Evolutionary conservation across 139 green algal species (phyloP).

Genomic region (Marvania coccoides): DNA sequence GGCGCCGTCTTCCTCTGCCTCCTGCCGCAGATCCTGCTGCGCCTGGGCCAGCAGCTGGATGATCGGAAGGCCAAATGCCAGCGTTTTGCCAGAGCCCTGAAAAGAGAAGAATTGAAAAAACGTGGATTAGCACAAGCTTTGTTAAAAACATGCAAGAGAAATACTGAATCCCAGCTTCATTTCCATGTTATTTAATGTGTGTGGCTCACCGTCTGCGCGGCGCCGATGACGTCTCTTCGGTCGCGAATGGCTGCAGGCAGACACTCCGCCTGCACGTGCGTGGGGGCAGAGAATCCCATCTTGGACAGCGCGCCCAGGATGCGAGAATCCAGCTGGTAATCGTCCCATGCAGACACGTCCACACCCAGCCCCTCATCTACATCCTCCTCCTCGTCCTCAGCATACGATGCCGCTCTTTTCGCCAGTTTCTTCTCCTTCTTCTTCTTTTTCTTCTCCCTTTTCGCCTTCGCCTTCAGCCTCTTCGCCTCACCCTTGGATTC

Average conservation of each 20-base stretch:
- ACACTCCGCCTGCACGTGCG: slow-evolving; percentile 68
- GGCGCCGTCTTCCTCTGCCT: not conserved
- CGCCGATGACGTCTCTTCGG: slow-evolving; percentile 82
- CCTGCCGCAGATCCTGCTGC: not conserved
- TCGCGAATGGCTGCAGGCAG: slow-evolving; percentile 62
- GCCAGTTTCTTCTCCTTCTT: slow-evolving; percentile 9
- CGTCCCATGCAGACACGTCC: slow-evolving; percentile 21
- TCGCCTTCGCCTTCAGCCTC: slow-evolving; percentile 8
- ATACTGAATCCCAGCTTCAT: too few relatives aligned
- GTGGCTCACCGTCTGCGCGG: slow-evolving; percentile 75
- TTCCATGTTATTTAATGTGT: too few relatives aligned
- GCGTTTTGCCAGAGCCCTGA: slow-evolving; percentile 92
- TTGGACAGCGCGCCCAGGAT: slow-evolving; percentile 10
- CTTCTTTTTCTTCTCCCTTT: slow-evolving; percentile 19
- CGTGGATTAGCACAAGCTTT: not conserved
- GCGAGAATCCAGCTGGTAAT: slow-evolving; percentile 18
- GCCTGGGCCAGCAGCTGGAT: slow-evolving; percentile 64
- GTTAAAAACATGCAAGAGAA: too few relatives aligned
- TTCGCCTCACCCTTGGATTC: not conserved
- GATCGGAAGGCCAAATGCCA: slow-evolving; percentile 95
- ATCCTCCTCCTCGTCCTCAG: not conserved
- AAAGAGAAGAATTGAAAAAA: not conserved
- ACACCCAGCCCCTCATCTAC: not conserved
- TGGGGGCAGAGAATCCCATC: slow-evolving; percentile 58
- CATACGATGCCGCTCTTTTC: not conserved